Percentiles rank a stretch among this genome's conserved stretches.
These are phyloP conservation scores for Aureobasidium sp. DNA, from an alignment of 2,329 filamentous ascomycete genomes.

Conservation along the genomic window DNA sequence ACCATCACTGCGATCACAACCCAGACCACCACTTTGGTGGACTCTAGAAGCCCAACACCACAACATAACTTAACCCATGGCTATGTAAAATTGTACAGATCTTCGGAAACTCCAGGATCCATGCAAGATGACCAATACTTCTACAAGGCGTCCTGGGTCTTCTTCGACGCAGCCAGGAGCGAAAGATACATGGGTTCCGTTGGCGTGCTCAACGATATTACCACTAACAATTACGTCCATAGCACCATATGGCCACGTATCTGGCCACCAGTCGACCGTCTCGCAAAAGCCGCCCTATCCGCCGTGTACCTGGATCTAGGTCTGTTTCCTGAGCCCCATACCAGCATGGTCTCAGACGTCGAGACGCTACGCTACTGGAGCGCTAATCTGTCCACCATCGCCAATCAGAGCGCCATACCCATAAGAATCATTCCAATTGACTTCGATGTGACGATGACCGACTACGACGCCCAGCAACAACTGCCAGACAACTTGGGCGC, in stretches of 20 bases:
- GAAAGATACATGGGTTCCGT: not conserved
- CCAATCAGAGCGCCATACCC: too few relatives aligned
- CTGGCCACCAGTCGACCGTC: not conserved
- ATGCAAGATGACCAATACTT: not conserved
- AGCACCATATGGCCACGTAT: not conserved
- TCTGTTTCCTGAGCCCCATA: too few relatives aligned
- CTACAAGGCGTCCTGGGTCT: not conserved
- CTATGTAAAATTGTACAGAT: not conserved
- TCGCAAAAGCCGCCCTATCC: not conserved
- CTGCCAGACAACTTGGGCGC: too few relatives aligned
- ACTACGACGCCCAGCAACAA: too few relatives aligned
- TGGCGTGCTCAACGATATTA: too few relatives aligned
- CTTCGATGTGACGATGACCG: too few relatives aligned
- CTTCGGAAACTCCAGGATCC: not conserved
- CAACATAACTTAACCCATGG: not conserved
- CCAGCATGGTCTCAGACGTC: too few relatives aligned
- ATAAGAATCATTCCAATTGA: too few relatives aligned
- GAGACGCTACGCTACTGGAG: too few relatives aligned
- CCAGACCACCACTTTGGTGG: too few relatives aligned
- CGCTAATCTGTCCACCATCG: too few relatives aligned
- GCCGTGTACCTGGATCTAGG: not conserved
- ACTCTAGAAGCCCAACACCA: too few relatives aligned
- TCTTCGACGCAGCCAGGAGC: not conserved
- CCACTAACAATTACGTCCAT: fast-evolving
- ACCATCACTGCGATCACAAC: not conserved